phyloP scores from a whole-genome alignment of 2,329 filamentous ascomycete species.

The Fusarium hainanense region DNA sequence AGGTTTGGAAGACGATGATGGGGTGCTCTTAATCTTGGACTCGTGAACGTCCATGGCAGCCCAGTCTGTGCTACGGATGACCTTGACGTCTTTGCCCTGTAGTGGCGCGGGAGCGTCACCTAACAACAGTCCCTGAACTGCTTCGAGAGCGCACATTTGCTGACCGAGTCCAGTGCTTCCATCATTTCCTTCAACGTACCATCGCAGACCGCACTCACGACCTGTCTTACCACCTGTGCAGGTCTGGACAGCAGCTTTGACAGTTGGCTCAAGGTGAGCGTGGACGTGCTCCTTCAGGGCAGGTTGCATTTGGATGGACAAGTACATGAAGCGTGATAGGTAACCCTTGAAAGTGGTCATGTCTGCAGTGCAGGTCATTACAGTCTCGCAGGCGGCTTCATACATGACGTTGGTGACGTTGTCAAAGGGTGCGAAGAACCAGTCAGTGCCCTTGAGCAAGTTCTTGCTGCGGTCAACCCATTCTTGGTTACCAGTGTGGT shows the following conservation, averaged over 20 bases:
- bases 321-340: slow-evolving; percentile 72
- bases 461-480: slow-evolving; percentile 66
- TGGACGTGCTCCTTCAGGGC: slow-evolving; percentile 61
- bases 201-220: slow-evolving; percentile 69
- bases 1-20: slow-evolving; percentile 9
- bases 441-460: slow-evolving; percentile 63
- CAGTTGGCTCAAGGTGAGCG: slow-evolving; percentile 61
- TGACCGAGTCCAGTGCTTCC: slow-evolving; percentile 67
- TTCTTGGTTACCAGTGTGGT: slow-evolving; percentile 63
- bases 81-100: slow-evolving; percentile 60
- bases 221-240: slow-evolving; percentile 67
- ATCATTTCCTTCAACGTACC: slow-evolving; percentile 70
- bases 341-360: slow-evolving; percentile 77
- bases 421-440: slow-evolving; percentile 65
- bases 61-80: slow-evolving; percentile 51
- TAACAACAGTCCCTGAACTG: slow-evolving; percentile 68
- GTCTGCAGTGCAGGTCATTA: slow-evolving; percentile 68
- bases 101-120: slow-evolving; percentile 58
- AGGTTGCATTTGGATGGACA: slow-evolving; percentile 67
- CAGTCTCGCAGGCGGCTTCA: slow-evolving; percentile 73
- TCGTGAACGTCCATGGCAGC: slow-evolving; percentile 23
- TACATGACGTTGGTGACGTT: slow-evolving; percentile 71
- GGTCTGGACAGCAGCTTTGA: slow-evolving; percentile 64
- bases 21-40: slow-evolving; percentile 26
- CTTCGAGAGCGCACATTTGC: slow-evolving; percentile 73